Percentiles rank a stretch among this genome's conserved stretches.
Conservation (phyloP, 345 rosid genomes). For the Aurinia saxatilis region DNA sequence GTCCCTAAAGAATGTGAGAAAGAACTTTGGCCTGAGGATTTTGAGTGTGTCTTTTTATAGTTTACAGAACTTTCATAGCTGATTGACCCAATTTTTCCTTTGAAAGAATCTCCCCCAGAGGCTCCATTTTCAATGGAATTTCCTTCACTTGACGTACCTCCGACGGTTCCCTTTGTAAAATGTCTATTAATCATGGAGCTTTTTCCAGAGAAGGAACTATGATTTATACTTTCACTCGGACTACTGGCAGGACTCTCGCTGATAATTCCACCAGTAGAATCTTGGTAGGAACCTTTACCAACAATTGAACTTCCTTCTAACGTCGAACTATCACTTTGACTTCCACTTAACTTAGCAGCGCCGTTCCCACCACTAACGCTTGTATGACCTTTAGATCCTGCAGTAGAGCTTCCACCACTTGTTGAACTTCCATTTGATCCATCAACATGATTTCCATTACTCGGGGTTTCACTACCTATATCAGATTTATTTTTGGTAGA, state of each 20-base stretch:
- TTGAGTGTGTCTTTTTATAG: constrained; percentile 1
- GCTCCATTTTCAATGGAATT: too few species aligned
- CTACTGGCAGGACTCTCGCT: not conserved
- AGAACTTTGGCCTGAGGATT: not conserved
- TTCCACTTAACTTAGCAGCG: not conserved
- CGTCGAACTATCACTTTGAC: not conserved
- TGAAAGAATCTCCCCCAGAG: not conserved
- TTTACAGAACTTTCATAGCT: not conserved
- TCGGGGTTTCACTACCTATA: not conserved
- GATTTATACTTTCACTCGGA: not conserved
- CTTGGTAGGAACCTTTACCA: not conserved
- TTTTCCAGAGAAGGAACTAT: not conserved
- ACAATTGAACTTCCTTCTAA: not conserved
- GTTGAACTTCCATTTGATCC: not conserved
- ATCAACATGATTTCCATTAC: not conserved
- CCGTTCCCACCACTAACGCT: not conserved
- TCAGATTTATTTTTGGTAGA: not conserved
- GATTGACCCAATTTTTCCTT: not conserved
- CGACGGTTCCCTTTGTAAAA: too few species aligned
- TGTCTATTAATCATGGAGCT: not conserved
- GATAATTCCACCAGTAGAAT: not conserved
- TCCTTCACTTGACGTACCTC: too few species aligned
- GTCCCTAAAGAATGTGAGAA: not conserved
- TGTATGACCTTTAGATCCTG: not conserved
- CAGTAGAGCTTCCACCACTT: too few species aligned